Percentiles rank a stretch among this genome's conserved stretches.
These are phyloP conservation scores for Mycena capillaripes DNA, from an alignment of 768 basidiomycete species.

Conservation along the genomic window DNA sequence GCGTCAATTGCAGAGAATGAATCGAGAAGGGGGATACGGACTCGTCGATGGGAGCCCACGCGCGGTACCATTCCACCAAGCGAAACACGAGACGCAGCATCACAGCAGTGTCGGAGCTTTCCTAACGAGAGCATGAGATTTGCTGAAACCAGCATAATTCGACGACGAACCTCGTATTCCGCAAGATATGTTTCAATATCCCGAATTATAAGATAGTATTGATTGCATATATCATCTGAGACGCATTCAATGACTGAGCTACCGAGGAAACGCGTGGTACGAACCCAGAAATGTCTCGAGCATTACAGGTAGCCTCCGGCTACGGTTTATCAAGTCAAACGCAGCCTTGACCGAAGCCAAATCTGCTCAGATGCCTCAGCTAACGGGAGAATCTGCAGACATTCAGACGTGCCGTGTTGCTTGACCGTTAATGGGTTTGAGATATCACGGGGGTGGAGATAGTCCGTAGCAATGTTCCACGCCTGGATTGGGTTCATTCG, in stretches of 20 bases:
- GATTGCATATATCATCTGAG: slow-evolving; percentile 74
- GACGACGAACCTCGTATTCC: slow-evolving; percentile 67
- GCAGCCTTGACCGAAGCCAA: slow-evolving; percentile 65
- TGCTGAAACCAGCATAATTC: neutral
- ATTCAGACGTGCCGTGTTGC: slow-evolving; percentile 38
- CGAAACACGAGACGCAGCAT: slow-evolving; percentile 70
- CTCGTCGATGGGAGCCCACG: slow-evolving; percentile 82
- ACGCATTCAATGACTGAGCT: neutral
- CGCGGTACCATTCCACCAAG: slow-evolving; percentile 78
- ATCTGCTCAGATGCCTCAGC: slow-evolving; percentile 50
- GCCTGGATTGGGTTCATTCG: slow-evolving; percentile 56
- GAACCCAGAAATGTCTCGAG: slow-evolving; percentile 81
- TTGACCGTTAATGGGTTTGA: slow-evolving; percentile 48
- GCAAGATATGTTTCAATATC: slow-evolving; percentile 73
- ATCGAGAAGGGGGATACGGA: slow-evolving; percentile 50
- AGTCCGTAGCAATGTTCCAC: slow-evolving; percentile 69
- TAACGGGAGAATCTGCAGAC: neutral
- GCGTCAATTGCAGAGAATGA: neutral
- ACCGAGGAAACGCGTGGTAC: slow-evolving; percentile 34
- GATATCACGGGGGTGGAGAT: slow-evolving; percentile 69
- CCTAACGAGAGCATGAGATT: slow-evolving; percentile 46
- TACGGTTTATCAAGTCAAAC: slow-evolving; percentile 70
- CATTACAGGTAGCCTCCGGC: slow-evolving; percentile 71
- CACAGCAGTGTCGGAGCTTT: slow-evolving; percentile 59
- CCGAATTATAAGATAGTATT: slow-evolving; percentile 68